Evolutionary conservation across 176 grass and related monocot genomes (phyloP).

Genomic region (Elaeis guineensis): DNA sequence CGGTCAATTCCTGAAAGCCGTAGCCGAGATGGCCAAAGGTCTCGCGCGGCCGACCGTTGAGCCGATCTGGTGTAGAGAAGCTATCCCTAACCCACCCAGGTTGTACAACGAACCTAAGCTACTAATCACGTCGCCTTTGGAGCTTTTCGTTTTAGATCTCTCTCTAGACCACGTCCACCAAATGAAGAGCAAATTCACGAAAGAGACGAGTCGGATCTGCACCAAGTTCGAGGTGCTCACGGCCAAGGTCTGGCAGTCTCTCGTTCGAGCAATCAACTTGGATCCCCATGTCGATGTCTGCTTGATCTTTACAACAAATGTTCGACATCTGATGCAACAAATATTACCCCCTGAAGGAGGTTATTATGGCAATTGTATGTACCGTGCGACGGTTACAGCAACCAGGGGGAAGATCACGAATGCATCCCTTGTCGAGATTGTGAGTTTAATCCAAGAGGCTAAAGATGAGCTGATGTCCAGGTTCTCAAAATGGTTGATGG

Average conservation of each 20-base stretch:
- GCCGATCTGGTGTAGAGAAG: slow-evolving; percentile 1
- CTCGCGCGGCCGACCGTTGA: neutral
- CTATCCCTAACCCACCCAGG: neutral
- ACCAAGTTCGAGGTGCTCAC: slow-evolving; percentile 14
- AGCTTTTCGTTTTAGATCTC: neutral
- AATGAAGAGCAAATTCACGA: neutral
- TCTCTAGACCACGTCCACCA: neutral
- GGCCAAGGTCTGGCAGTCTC: slow-evolving; percentile 16
- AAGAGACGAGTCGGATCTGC: neutral
- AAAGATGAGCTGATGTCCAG: neutral
- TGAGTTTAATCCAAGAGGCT: neutral
- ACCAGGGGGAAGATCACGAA: neutral
- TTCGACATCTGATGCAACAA: neutral
- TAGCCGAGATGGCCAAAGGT: neutral
- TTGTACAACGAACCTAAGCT: neutral
- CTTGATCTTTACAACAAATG: neutral
- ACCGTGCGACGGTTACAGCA: neutral
- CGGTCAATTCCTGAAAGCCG: slow-evolving; percentile 1
- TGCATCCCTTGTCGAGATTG: neutral
- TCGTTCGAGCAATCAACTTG: neutral
- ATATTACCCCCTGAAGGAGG: neutral
- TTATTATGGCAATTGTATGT: slow-evolving; percentile 5
- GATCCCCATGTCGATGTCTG: neutral
- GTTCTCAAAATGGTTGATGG: neutral
- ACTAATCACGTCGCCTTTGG: no score